Conservation (phyloP, 2,329 filamentous ascomycete genomes). For the Diaporthe longicolla region DNA sequence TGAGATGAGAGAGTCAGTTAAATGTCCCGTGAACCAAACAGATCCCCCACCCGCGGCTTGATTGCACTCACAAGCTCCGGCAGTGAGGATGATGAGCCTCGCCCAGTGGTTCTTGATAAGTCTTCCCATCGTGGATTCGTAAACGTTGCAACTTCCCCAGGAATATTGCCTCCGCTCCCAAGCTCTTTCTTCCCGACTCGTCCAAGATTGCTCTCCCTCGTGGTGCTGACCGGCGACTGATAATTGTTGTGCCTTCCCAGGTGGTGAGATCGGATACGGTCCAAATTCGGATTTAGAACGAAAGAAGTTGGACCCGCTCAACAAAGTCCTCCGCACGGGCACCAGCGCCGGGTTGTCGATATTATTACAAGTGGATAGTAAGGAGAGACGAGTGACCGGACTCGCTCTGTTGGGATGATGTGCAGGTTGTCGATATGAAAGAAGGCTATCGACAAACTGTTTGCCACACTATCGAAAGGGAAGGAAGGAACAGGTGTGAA, state of each 20-base stretch:
- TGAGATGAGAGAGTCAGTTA: constrained; percentile 54
- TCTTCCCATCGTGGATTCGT: constrained; percentile 80
- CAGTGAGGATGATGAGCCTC: constrained; percentile 90
- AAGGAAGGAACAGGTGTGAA: constrained; percentile 49
- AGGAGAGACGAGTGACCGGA: constrained; percentile 65
- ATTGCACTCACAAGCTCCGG: constrained; percentile 76
- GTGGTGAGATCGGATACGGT: constrained; percentile 35
- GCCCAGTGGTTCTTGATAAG: constrained; percentile 99
- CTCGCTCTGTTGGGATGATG: constrained; percentile 60
- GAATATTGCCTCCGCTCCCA: constrained; percentile 34
- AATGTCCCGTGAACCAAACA: neutral
- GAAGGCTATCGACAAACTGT: constrained; percentile 67
- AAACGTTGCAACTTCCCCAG: constrained; percentile 23
- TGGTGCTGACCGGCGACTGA: constrained; percentile 16
- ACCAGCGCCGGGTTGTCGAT: constrained; percentile 42
- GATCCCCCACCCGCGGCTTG: neutral
- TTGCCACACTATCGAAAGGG: constrained; percentile 56
- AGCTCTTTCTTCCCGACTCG: constrained; percentile 43
- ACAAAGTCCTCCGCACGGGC: constrained; percentile 42
- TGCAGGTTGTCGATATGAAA: constrained; percentile 60
- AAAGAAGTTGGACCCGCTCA: constrained; percentile 39
- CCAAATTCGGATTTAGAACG: constrained; percentile 43
- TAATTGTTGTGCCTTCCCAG: constrained; percentile 12
- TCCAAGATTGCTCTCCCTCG: constrained; percentile 42
- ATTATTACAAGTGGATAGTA: constrained; percentile 44